These are phyloP conservation scores for Cladorrhinum sp. DNA, from an alignment of 2,329 filamentous ascomycete genomes.

Conservation along the genomic window DNA sequence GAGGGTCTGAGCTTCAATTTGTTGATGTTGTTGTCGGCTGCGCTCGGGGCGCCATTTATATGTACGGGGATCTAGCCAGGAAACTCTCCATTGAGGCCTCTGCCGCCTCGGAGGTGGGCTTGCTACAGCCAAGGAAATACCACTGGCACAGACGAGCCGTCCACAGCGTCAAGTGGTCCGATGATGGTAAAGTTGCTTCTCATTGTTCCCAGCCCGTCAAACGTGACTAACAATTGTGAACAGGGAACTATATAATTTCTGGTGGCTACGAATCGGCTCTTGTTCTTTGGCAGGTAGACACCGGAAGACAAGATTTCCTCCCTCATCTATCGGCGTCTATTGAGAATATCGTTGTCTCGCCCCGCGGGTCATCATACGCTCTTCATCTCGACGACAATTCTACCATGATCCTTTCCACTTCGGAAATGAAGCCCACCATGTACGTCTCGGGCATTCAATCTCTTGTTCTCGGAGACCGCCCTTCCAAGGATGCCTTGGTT, in stretches of 20 bases:
- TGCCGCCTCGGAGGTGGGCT: constrained; percentile 42
- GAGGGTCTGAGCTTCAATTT: constrained; percentile 28
- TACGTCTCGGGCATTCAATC: constrained; percentile 82
- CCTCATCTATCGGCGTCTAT: constrained; percentile 88
- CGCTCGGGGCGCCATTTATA: constrained; percentile 69
- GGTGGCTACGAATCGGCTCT: constrained; percentile 87
- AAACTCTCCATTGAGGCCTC: constrained; percentile 49
- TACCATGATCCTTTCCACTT: constrained; percentile 82
- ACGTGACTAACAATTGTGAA: constrained; percentile 31
- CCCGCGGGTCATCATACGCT: constrained; percentile 74
- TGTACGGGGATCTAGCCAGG: constrained; percentile 73
- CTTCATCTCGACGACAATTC: constrained; percentile 90
- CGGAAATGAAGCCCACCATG: constrained; percentile 79
- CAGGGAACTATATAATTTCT: constrained; percentile 90
- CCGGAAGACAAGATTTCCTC: constrained; percentile 74
- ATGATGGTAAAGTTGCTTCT: constrained; percentile 63
- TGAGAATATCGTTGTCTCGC: constrained; percentile 79
- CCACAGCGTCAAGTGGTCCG: constrained; percentile 83
- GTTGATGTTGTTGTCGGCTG: constrained; percentile 73
- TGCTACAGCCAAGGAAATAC: constrained; percentile 60
- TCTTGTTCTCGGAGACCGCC: constrained; percentile 48
- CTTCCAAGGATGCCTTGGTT: constrained; percentile 52
- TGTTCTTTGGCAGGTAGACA: constrained; percentile 91
- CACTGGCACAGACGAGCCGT: constrained; percentile 92
- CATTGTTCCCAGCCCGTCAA: not conserved